Percentiles rank a stretch among this genome's conserved stretches.
Conservation (phyloP, 768 basidiomycete species). For the Xanthoconium stramineum region DNA sequence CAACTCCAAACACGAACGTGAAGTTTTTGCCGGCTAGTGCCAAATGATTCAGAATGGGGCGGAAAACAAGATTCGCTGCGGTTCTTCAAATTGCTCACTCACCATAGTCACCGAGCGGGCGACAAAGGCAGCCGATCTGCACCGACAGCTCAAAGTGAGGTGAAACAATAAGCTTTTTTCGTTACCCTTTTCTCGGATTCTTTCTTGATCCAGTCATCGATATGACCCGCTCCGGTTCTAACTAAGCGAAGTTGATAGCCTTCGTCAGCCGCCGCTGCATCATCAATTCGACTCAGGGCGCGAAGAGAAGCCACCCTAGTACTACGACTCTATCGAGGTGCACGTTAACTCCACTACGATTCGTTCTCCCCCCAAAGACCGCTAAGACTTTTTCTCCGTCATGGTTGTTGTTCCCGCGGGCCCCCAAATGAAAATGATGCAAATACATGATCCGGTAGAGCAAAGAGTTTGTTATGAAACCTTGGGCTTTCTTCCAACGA, state of each 20-base stretch:
- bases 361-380: not conserved
- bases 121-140: conserved; percentile 17
- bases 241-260: conserved; percentile 25
- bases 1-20: conserved; percentile 14
- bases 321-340: not conserved
- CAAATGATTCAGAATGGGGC: conserved; percentile 13
- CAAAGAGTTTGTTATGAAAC: not conserved
- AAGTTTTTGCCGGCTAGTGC: conserved; percentile 4
- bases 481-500: not conserved
- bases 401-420: not conserved
- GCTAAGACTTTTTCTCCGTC: not conserved
- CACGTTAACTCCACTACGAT: not conserved
- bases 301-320: conserved; percentile 14
- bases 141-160: conserved; percentile 11
- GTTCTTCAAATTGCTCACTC: conserved; percentile 1
- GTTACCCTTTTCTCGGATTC: conserved; percentile 9
- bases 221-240: not conserved
- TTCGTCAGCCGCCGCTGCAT: conserved; percentile 18
- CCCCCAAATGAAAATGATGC: not conserved
- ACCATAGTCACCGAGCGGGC: not conserved
- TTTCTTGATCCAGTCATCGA: conserved; percentile 12
- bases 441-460: not conserved
- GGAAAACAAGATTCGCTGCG: conserved; percentile 16
- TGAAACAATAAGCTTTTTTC: conserved; percentile 16
- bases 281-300: conserved; percentile 8